These are phyloP conservation scores for Malassezia cuniculi DNA, from an alignment of 1,284 basidiomycete species.

Conservation along the genomic window DNA sequence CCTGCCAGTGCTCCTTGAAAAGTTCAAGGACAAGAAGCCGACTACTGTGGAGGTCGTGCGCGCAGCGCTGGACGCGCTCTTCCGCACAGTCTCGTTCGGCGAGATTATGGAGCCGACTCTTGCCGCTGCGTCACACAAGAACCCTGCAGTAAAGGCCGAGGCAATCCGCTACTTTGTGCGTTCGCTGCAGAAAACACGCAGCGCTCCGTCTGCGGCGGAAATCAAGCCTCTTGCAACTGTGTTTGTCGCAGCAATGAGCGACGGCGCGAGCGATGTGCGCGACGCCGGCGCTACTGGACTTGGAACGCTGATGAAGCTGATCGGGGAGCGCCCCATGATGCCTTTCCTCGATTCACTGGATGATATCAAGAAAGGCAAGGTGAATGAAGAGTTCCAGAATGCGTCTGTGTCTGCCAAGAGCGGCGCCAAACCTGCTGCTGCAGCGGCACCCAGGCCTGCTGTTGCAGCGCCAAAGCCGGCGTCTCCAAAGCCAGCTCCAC, in stretches of 20 bases:
- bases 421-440: slow-evolving; percentile 57
- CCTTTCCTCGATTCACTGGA: slow-evolving; percentile 74
- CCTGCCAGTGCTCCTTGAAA: slow-evolving; percentile 68
- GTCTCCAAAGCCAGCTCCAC: slow-evolving; percentile 15
- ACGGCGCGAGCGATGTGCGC: slow-evolving; percentile 78
- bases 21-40: slow-evolving; percentile 86
- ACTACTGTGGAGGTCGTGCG: slow-evolving; percentile 80
- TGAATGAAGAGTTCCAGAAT: slow-evolving; percentile 81
- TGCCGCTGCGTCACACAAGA: slow-evolving; percentile 70
- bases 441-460: background rate
- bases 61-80: slow-evolving; percentile 75
- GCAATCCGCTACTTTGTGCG: slow-evolving; percentile 76
- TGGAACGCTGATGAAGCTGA: slow-evolving; percentile 89
- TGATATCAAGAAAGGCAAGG: slow-evolving; percentile 79
- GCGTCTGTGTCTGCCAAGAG: too few relatives aligned
- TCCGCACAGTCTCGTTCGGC: slow-evolving; percentile 59
- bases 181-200: slow-evolving; percentile 56
- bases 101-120: slow-evolving; percentile 77
- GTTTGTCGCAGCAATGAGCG: slow-evolving; percentile 65
- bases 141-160: slow-evolving; percentile 91
- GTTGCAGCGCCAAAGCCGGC: slow-evolving; percentile 1
- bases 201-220: slow-evolving; percentile 59
- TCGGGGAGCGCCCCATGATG: slow-evolving; percentile 83
- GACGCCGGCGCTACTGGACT: slow-evolving; percentile 76
- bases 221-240: slow-evolving; percentile 73